phyloP scores from a whole-genome alignment of 2,329 filamentous ascomycete genomes.

The Venturia aucupariae region DNA sequence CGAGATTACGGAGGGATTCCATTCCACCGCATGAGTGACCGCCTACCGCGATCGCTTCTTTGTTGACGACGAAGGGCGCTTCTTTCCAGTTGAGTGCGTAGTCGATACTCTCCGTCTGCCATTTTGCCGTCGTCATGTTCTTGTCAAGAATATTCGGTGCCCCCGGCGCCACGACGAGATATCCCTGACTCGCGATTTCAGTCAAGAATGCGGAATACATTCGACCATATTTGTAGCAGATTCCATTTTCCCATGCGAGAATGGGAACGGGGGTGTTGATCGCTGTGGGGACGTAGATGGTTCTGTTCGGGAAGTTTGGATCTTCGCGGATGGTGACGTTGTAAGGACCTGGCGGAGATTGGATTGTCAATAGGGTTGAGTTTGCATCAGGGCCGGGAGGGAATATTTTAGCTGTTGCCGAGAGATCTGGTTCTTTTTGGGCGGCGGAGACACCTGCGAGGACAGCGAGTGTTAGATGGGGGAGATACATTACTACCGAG shows the following conservation, averaged over 20 bases:
- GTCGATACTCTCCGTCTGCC: background rate
- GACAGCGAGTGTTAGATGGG: too few species aligned
- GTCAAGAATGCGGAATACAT: background rate
- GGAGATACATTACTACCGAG: too few species aligned
- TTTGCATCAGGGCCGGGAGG: too few species aligned
- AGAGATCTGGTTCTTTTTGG: too few species aligned
- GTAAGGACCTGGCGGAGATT: background rate
- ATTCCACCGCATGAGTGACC: slow-evolving; percentile 10
- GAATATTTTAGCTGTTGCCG: too few species aligned
- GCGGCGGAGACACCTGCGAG: too few species aligned
- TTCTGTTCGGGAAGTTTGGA: background rate
- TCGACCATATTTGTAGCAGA: background rate
- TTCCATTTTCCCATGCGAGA: background rate
- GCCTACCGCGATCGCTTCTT: background rate
- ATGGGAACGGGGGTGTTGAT: background rate
- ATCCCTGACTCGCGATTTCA: slow-evolving; percentile 1
- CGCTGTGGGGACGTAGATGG: background rate
- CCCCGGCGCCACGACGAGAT: background rate
- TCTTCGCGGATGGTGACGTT: background rate
- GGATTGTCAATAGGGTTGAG: background rate
- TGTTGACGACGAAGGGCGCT: background rate
- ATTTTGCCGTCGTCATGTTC: background rate
- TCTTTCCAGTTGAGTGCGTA: background rate
- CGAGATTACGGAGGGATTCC: background rate
- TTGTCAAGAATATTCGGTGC: background rate